Evolutionary conservation across 1,284 basidiomycete species (phyloP).

Genomic region (Ustanciosporium gigantosporum): DNA sequence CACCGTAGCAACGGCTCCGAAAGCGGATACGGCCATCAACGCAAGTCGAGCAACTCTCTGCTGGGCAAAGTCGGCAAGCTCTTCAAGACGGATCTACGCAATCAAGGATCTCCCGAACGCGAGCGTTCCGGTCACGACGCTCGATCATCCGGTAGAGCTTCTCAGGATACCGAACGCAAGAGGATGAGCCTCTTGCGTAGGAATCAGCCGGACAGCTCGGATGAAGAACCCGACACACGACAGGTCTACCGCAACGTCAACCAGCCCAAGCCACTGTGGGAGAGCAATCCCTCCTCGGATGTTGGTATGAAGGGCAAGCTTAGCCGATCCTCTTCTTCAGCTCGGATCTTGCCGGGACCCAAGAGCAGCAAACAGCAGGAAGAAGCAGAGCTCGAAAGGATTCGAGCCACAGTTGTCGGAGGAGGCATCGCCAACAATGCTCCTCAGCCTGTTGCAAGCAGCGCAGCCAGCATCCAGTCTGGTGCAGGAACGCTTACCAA

Average conservation of each 20-base stretch:
- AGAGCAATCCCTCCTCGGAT: constrained; percentile 19
- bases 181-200: constrained; percentile 16
- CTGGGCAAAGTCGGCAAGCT: constrained; percentile 53
- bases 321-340: constrained; percentile 8
- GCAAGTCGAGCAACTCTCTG: constrained; percentile 45
- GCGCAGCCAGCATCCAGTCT: constrained; percentile 23
- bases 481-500: constrained; percentile 25
- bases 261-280: constrained; percentile 30
- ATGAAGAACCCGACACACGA: constrained; percentile 48
- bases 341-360: constrained; percentile 48
- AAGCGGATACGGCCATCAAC: constrained; percentile 27
- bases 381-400: constrained; percentile 38
- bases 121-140: constrained; percentile 30
- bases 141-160: constrained; percentile 20
- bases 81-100: constrained; percentile 56
- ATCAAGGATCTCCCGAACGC: constrained; percentile 3
- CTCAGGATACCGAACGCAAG: constrained; percentile 7
- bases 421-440: constrained; percentile 28
- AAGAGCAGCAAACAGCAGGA: constrained; percentile 39
- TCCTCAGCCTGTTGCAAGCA: constrained; percentile 6
- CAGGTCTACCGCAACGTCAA: constrained; percentile 55
- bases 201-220: constrained; percentile 40
- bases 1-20: constrained; percentile 26
- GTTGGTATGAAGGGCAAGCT: constrained; percentile 38
- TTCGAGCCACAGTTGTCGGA: constrained; percentile 49